Evolutionary conservation across 148 eudicot species (phyloP), one percentile per base, ranked within the genome.

Genomic region (Nepenthes mirabilis): DNA sequence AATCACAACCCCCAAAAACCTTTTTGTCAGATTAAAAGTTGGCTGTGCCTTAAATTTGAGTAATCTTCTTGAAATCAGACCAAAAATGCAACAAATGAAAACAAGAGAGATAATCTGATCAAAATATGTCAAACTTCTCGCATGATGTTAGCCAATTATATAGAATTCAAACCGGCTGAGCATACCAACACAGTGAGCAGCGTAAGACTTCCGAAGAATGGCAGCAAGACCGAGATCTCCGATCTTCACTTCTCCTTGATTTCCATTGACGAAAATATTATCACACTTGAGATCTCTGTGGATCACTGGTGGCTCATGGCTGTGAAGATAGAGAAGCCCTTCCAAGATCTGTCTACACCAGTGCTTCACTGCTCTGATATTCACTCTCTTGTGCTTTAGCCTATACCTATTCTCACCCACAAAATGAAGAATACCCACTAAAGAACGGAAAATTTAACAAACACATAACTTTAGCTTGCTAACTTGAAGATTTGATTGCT

Each of bases 251-350:
- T 88, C 83, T 14, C 96, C 96, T 71, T 88, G 96, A 77, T 88
- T 85, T 14, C 96, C 96, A 75, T 88, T 88, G 33, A 88, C 47
- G 65, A 88, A 88, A 49, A 88, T 88, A 60, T 88, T 88, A 68
- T 88, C 96, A 79, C 96, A 88, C 66, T 88, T 88, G 73, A 88
- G 88, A 76, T 88, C 96, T 72, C 96, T 77, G 47, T 88, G 96
- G 60, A 88, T 85, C 55, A 88, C 88, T 37, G 89, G 96, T 52
- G 96, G 91, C 57, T 88, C 80, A 67, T 80, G 96, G 74, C 89
- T 88, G 59, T 88, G 96, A 47, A 88, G 86, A 75, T 89, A 89
- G 62, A 65, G 79, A 62, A 89, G 77, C 75, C 96, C 96, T 59
- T 64, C 63, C 68, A 89, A 74, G 68, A 89, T 89, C 82, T 89